Evolutionary conservation across 805 yeast species (phyloP), one percentile per base, ranked within the genome.

Genomic region (Lipomyces spencermartinsiae): DNA sequence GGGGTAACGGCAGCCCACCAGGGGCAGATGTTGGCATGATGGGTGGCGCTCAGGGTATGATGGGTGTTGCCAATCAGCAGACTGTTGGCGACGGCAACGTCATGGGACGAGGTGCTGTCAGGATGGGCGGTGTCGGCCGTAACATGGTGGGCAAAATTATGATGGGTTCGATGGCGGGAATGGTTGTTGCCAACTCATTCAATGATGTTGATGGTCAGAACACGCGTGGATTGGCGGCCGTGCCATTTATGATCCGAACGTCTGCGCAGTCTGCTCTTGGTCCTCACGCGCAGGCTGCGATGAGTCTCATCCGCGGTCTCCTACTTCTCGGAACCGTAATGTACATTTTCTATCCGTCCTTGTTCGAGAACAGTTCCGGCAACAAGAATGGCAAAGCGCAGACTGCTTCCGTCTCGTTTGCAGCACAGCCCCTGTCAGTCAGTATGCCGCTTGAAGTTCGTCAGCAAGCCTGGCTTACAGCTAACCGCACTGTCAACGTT

Each of bases 121-220:
- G 51, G 63, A 54, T 61, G 54, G 53, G 55, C 35, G 51, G 57
- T 35, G 59, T 34, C 22, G 68, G 68, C 8, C 62, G 65, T 6
- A 69, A 69, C 49, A 58, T 64, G 57, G 61, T 73, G 64, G 71
- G 77, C 63, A 78, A 78, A 66, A 70, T 74, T 35, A 70, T 79
- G 75, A 74, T 79, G 76, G 76, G 78, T 35, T 68, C 79, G 2
- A 78, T 79, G 81, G 80, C 81, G 6, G 80, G 80, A 16, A 62
- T 78, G 68, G 76, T 78, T 77, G 78, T 75, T 37, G 71, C 66
- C 22, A 69, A 69, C 62, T 66, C 73, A 35, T 70, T 64, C 46
- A 61, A 55, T 34, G 69, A 70, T 49, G 65, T 61, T 37, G 72
- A 68, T 53, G 73, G 67, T 34, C 70, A 65, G 34, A 68, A 71